Conservation (phyloP, 305 asterid genomes). For the Fraxinus dipetala region DNA sequence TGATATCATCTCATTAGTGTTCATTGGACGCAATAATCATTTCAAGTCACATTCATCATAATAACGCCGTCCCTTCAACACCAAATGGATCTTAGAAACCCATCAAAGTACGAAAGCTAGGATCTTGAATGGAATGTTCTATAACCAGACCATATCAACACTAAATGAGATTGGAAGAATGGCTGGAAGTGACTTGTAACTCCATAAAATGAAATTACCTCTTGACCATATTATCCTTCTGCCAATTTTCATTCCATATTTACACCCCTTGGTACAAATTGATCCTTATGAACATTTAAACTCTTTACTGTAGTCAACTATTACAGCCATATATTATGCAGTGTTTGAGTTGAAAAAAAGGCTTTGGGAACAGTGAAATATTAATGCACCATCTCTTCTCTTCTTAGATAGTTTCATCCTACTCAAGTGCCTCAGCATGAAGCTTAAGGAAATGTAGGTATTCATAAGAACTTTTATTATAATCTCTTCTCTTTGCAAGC, state of each 20-base stretch:
- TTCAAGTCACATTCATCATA: background rate
- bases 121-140: background rate
- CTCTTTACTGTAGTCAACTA: background rate
- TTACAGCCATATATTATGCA: background rate
- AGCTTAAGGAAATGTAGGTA: background rate
- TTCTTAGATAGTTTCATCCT: background rate
- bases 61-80: background rate
- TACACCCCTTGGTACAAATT: background rate
- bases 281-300: background rate
- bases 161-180: background rate
- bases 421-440: background rate
- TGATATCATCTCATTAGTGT: background rate
- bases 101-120: background rate
- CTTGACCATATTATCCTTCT: background rate
- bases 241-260: background rate
- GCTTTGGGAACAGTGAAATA: conserved; percentile 17
- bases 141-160: background rate
- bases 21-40: background rate
- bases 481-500: background rate
- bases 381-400: background rate
- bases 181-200: background rate
- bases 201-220: background rate
- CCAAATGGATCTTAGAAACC: background rate
- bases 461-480: background rate
- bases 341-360: conserved; percentile 9